Evolutionary conservation across 2,329 filamentous ascomycete genomes (phyloP), one percentile per base, ranked within the genome.

Genomic region (Scytalidium sp.): DNA sequence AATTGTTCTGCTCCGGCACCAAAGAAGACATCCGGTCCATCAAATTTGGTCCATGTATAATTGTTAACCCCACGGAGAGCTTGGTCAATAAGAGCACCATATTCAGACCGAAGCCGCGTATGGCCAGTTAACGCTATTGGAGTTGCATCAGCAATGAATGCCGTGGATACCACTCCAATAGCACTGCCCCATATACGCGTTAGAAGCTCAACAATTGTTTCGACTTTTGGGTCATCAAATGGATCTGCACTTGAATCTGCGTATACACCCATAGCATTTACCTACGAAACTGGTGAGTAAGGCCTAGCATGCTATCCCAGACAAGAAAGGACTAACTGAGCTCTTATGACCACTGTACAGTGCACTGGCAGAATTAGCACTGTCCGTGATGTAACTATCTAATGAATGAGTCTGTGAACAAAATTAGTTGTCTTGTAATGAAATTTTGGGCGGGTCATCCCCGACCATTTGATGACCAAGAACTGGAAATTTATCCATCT

Each of bases 141-240:
- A 0, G 90, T 95, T 10, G 90, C 90, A 70, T 95, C 90, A 3
- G 88, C 84, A 47, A 91, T 76, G 68, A 83, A 86, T 3, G 89
- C 88, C 15, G 89, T 94, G 2, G 85, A 87, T 40, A 93, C 87
- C 29, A 79, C 79, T 46, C 80, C 80, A 43, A 25, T 22, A 23
- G 19, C 20, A 42, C 21, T 75, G 51, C 83, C 78, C 68, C 79
- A 83, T 47, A 90, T 75, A 50, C 90, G 84, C 58, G 80, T 78
- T 70, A 93, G 84, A 50, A 94, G 76, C 69, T 91, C 87, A 19
- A 87, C 84, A 64, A 95, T 88, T 13, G 84, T 90, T 73, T 94
- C 90, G 19, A 95, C 81, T 72, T 93, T 94, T 47, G 90, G 90
- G 63, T 95, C 90, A 64, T 95, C 90, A 56, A 90, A 90, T 2